phyloP scores from a whole-genome alignment of 2,329 filamentous ascomycete genomes.

The Neocucurbitaria cava region DNA sequence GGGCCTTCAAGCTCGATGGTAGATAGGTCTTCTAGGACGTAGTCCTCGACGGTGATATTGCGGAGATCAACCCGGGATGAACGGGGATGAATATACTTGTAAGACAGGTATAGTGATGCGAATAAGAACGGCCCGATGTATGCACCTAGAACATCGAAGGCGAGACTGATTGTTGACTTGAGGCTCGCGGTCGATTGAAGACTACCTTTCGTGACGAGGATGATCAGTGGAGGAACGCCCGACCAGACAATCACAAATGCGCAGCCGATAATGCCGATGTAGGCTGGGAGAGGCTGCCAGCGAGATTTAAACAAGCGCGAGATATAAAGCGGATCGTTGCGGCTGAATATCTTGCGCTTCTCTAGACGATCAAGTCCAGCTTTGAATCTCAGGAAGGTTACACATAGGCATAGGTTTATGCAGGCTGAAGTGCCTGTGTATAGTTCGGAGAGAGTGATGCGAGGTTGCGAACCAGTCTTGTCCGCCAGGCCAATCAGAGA shows the following conservation, averaged over 20 bases:
- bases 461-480: constrained; percentile 31
- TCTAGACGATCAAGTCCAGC: constrained; percentile 23
- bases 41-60: constrained; percentile 24
- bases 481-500: constrained; percentile 34
- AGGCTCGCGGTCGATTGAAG: constrained; percentile 15
- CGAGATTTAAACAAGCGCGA: constrained; percentile 37
- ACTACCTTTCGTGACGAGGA: constrained; percentile 20
- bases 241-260: constrained; percentile 32
- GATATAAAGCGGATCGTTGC: constrained; percentile 32
- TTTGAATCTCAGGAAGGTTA: constrained; percentile 41
- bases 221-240: constrained; percentile 34
- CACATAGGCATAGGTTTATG: constrained; percentile 36
- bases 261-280: constrained; percentile 36
- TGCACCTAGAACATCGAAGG: constrained; percentile 32
- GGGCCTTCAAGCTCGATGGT: constrained; percentile 15
- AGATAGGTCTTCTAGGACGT: constrained; percentile 24
- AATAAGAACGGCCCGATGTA: constrained; percentile 34
- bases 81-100: constrained; percentile 26
- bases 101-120: constrained; percentile 20
- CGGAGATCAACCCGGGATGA: constrained; percentile 21
- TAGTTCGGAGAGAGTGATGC: constrained; percentile 33
- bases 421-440: constrained; percentile 36
- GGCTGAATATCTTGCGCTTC: constrained; percentile 26
- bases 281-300: constrained; percentile 42
- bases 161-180: constrained; percentile 20